Percentiles rank a stretch among this genome's conserved stretches.
phyloP scores from a whole-genome alignment of 2,329 filamentous ascomycete genomes.

The Chaetomium olivaceum region DNA sequence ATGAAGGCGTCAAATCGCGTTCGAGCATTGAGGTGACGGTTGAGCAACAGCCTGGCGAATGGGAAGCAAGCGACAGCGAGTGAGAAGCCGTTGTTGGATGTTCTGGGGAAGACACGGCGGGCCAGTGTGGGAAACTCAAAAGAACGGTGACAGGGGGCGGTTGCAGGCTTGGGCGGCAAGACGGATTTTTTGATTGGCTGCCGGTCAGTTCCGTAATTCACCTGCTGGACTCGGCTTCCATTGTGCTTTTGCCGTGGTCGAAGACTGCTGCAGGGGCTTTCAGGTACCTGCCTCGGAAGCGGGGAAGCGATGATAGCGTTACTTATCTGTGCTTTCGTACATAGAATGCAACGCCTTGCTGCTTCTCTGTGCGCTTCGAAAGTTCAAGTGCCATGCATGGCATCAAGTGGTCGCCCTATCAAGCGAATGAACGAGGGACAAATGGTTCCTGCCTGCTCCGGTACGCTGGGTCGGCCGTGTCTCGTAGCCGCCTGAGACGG shows the following conservation, averaged over 20 bases:
- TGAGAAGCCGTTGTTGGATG: conserved; percentile 3
- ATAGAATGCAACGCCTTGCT: neutral
- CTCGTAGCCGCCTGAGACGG: conserved; percentile 4
- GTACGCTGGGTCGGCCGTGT: conserved; percentile 19
- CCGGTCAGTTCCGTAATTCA: conserved; percentile 1
- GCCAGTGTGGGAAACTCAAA: conserved; percentile 14
- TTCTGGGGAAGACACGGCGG: conserved; percentile 8
- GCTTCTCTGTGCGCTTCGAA: neutral
- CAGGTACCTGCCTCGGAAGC: conserved; percentile 5
- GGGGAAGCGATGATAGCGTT: neutral
- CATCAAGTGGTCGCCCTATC: neutral
- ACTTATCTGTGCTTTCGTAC: neutral
- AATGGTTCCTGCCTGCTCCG: conserved; percentile 9
- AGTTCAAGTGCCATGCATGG: neutral
- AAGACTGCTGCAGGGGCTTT: conserved; percentile 14
- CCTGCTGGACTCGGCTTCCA: conserved; percentile 7
- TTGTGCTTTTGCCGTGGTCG: neutral
- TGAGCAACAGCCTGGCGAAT: conserved; percentile 21
- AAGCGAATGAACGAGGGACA: neutral
- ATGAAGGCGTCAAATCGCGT: conserved; percentile 18
- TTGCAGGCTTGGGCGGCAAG: conserved; percentile 22
- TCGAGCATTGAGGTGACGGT: conserved; percentile 23
- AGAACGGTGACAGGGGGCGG: conserved; percentile 16
- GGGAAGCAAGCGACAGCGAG: conserved; percentile 4
- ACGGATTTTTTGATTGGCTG: conserved; percentile 25